A percentile compares a stretch with the other conserved stretches of the same genome.
These are phyloP conservation scores for Thalassiosira mediterranea DNA, from an alignment of 352 stramenopile genomes.

Conservation along the genomic window DNA sequence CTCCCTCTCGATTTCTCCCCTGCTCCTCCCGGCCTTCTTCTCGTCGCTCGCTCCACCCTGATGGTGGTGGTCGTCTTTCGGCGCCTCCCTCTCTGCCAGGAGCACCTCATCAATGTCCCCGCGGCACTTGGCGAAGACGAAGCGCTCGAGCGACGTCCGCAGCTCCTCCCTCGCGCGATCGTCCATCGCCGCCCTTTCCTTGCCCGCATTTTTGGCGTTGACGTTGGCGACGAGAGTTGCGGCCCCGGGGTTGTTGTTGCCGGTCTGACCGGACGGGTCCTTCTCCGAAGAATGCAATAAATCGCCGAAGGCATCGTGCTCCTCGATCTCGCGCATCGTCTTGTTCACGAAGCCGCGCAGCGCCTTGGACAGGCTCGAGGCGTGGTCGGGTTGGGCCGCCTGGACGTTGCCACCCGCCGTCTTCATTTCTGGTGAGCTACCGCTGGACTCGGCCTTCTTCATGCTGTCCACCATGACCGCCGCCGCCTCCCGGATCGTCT, in stretches of 20 bases:
- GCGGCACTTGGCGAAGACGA: conserved; percentile 47
- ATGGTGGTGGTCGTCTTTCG: conserved; percentile 22
- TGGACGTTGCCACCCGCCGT: not conserved
- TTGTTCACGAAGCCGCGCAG: conserved; percentile 44
- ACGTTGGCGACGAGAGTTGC: too few relatives aligned
- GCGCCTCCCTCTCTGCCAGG: conserved; percentile 4
- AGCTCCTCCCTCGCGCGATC: conserved; percentile 23
- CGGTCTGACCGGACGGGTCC: not conserved
- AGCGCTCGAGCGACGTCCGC: conserved; percentile 36
- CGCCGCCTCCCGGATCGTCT: conserved; percentile 47
- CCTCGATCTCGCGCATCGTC: conserved; percentile 38
- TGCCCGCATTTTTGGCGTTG: not conserved
- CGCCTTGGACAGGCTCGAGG: conserved; percentile 36
- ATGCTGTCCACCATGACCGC: conserved; percentile 30
- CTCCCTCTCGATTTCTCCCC: conserved; percentile 26
- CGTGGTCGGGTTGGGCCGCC: conserved; percentile 12
- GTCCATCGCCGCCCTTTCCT: not conserved
- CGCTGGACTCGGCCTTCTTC: not conserved
- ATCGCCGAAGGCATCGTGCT: conserved; percentile 31
- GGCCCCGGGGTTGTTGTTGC: not conserved
- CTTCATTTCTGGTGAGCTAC: not conserved
- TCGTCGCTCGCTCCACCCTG: not conserved
- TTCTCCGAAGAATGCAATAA: not conserved
- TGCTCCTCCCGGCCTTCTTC: conserved; percentile 5
- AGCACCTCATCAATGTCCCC: conserved; percentile 40